phyloP scores from a whole-genome alignment of 192 early-diverging fungal genomes.

The Lobosporangium transversale region DNA sequence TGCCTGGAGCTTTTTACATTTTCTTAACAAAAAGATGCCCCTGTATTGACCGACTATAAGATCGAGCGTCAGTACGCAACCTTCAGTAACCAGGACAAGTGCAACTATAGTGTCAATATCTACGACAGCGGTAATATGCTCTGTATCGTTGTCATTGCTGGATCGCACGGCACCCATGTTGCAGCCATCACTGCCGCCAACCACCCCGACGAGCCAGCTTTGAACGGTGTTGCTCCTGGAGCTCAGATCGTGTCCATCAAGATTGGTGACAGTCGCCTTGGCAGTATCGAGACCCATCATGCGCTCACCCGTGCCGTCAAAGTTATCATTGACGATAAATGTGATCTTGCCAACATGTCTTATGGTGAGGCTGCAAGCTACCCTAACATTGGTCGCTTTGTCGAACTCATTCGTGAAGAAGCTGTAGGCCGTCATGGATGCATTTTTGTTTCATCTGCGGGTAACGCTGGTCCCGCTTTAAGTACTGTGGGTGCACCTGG shows the following conservation, averaged over 20 bases:
- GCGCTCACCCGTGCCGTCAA: conserved; percentile 84
- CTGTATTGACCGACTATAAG: conserved; percentile 77
- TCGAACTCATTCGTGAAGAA: conserved; percentile 81
- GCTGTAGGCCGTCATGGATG: conserved; percentile 84
- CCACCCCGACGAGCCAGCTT: conserved; percentile 82
- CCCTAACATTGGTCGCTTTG: conserved; percentile 83
- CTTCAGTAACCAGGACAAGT: conserved; percentile 80
- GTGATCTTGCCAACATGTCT: conserved; percentile 86
- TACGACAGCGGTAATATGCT: conserved; percentile 84
- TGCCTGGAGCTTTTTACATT: not conserved
- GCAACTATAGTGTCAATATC: conserved; percentile 94
- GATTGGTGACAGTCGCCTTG: conserved; percentile 85
- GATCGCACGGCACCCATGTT: conserved; percentile 95
- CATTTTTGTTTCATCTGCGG: conserved; percentile 89
- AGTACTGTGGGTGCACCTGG: conserved; percentile 88
- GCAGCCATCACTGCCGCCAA: conserved; percentile 92
- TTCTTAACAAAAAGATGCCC: conserved; percentile 56
- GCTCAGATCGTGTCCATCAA: conserved; percentile 94
- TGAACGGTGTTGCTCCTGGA: conserved; percentile 95
- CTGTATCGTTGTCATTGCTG: conserved; percentile 83
- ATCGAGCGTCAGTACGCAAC: conserved; percentile 75
- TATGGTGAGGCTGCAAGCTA: conserved; percentile 85
- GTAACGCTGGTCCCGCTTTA: conserved; percentile 93
- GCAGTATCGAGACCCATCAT: conserved; percentile 85
- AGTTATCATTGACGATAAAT: conserved; percentile 72